Conservation (phyloP, 2,329 filamentous ascomycete genomes). For the Aureobasidium sp. region DNA sequence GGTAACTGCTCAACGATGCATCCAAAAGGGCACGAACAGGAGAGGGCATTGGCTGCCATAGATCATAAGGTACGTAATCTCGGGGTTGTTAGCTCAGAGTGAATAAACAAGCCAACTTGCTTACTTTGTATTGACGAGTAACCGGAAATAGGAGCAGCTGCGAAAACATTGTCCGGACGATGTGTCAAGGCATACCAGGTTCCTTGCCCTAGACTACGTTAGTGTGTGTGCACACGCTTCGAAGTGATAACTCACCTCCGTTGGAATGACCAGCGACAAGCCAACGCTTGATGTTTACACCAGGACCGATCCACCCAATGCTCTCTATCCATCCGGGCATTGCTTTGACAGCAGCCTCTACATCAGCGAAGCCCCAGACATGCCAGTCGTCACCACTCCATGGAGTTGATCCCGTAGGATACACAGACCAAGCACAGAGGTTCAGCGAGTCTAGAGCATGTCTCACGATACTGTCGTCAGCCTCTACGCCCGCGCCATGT, state of each 20-base stretch:
- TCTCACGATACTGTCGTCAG: constrained; percentile 37
- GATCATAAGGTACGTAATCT: constrained; percentile 49
- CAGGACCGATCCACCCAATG: constrained; percentile 40
- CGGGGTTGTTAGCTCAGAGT: neutral
- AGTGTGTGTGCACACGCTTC: neutral
- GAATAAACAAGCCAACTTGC: constrained; percentile 10
- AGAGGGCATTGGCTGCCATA: constrained; percentile 49
- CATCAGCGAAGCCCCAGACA: constrained; percentile 48
- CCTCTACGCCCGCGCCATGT: constrained; percentile 51
- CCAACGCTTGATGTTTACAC: constrained; percentile 39
- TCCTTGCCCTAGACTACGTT: constrained; percentile 38
- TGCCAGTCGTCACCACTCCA: constrained; percentile 57
- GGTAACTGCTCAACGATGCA: constrained; percentile 42
- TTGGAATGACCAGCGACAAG: constrained; percentile 51
- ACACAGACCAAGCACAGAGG: constrained; percentile 46
- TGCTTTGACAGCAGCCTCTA: constrained; percentile 42
- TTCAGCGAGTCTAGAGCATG: constrained; percentile 42
- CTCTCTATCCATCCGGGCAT: constrained; percentile 43
- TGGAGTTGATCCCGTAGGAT: constrained; percentile 48
- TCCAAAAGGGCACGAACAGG: constrained; percentile 39
- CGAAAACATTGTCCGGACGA: constrained; percentile 47
- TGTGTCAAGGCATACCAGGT: constrained; percentile 49
- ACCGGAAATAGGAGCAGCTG: constrained; percentile 48
- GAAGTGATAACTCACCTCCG: constrained; percentile 33
- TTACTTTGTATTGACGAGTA: constrained; percentile 49